Evolutionary conservation across 2,329 filamentous ascomycete genomes (phyloP), one percentile per base, ranked within the genome.

Genomic region (Dactylellina haptotyla): DNA sequence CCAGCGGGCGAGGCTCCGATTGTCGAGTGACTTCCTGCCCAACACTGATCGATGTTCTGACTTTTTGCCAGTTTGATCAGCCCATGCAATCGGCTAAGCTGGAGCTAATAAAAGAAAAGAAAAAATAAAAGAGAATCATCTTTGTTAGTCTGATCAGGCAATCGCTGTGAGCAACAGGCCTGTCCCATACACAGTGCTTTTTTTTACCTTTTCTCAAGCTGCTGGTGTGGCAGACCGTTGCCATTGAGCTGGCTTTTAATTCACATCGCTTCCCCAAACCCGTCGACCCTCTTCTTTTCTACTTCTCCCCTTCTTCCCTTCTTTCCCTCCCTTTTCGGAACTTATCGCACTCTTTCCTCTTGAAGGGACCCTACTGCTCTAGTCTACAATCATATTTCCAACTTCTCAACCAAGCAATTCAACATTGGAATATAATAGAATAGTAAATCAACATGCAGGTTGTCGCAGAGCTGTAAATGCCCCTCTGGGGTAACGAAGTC

Each of bases 381-480:
- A 46, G 48, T 56, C 39, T 48, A 16, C 26, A 56, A 53, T 64
- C 28, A 57, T 50, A 62, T 48, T 32, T 50, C 37, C 45, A 41
- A 41, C 8, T 58, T 34, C 20, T 23, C 32, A 30, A 25, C 61
- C 48, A 14, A 48, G 69, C 54, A 73, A 73, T 73, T 73, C 67
- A 73, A 73, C 69, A 73, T 73, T 66, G 46, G 61, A 66, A 66
- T 32, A 74, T 73, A 66, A 23, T 56, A 61, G 64, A 63, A 26
- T 61, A 69, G 34, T 57, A 28, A 14, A 53, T 41, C 62, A 75
- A 56, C 30, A 75, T 75, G 70, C 70, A 75, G 70, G 70, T 75
- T 75, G 70, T 75, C 70, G 70, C 70, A 64, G 70, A 75, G 70
- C 70, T 75, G 70, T 75, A 69, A 75, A 75, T 75, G 25, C 26